Conservation (phyloP, 371 early-diverging fungal species). For the Thermomucor indicae-seudaticae region DNA sequence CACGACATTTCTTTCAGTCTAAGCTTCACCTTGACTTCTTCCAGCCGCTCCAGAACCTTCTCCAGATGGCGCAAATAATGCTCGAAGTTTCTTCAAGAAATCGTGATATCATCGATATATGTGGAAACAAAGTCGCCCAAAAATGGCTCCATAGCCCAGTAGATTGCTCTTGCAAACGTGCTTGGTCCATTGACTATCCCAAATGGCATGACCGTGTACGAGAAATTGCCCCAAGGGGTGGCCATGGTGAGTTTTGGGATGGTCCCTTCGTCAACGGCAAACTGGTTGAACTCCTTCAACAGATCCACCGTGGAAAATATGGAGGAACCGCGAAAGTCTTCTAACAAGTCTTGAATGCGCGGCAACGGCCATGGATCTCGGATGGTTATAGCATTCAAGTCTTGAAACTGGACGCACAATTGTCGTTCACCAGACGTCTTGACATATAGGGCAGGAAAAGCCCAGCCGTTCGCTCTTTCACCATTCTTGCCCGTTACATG, state of each 20-base stretch:
- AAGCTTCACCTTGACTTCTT: background rate
- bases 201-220: slow-evolving; percentile 11
- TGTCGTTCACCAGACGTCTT: background rate
- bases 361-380: slow-evolving; percentile 5
- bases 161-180: slow-evolving; percentile 9
- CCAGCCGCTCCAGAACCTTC: background rate
- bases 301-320: slow-evolving; percentile 2
- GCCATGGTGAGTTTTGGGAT: slow-evolving; percentile 3
- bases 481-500: background rate
- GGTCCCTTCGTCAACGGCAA: background rate
- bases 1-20: background rate
- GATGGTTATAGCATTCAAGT: background rate
- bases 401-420: background rate
- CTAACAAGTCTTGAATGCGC: background rate
- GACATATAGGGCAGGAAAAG: background rate
- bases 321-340: background rate
- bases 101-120: slow-evolving; percentile 1
- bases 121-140: background rate
- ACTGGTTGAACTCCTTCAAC: slow-evolving; percentile 4
- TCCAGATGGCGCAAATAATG: background rate
- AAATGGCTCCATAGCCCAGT: slow-evolving; percentile 1
- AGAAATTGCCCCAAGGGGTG: slow-evolving; percentile 6
- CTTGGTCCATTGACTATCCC: slow-evolving; percentile 12
- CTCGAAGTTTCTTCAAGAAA: background rate
- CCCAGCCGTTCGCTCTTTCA: background rate